phyloP scores from a whole-genome alignment of 192 early-diverging fungal species.

The Backusella sp. region DNA sequence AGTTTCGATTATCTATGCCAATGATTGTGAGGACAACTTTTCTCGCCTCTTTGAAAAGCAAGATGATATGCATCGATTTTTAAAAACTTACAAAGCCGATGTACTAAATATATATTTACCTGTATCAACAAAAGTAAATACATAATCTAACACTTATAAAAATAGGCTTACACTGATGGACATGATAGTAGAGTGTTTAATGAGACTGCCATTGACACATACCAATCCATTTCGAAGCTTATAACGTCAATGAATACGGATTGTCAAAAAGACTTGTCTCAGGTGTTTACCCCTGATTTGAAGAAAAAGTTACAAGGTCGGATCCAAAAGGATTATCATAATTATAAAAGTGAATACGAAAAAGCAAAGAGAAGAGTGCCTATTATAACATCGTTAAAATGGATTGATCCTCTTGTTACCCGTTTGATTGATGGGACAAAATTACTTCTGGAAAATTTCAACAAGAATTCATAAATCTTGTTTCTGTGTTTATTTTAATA shows the following conservation, averaged over 20 bases:
- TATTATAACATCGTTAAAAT: background rate
- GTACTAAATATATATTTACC: background rate
- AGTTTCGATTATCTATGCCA: background rate
- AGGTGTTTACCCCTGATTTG: background rate
- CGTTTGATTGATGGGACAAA: background rate
- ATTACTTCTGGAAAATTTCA: background rate
- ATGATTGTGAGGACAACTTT: background rate
- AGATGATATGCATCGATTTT: background rate
- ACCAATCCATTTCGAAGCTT: background rate
- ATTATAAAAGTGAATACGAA: background rate
- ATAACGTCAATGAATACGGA: background rate
- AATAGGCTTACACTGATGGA: background rate
- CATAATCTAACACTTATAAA: background rate
- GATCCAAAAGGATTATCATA: background rate
- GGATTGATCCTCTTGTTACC: background rate
- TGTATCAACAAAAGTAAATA: background rate
- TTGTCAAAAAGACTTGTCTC: background rate
- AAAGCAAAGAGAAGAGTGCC: background rate
- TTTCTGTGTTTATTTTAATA: background rate
- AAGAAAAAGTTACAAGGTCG: background rate
- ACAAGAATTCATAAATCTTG: background rate
- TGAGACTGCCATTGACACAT: background rate
- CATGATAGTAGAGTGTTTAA: conserved; percentile 2
- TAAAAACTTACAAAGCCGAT: background rate
- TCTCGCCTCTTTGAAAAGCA: conserved; percentile 1